These are phyloP conservation scores for Termitomyces sp. DNA, from an alignment of 768 basidiomycete genomes.

Conservation along the genomic window DNA sequence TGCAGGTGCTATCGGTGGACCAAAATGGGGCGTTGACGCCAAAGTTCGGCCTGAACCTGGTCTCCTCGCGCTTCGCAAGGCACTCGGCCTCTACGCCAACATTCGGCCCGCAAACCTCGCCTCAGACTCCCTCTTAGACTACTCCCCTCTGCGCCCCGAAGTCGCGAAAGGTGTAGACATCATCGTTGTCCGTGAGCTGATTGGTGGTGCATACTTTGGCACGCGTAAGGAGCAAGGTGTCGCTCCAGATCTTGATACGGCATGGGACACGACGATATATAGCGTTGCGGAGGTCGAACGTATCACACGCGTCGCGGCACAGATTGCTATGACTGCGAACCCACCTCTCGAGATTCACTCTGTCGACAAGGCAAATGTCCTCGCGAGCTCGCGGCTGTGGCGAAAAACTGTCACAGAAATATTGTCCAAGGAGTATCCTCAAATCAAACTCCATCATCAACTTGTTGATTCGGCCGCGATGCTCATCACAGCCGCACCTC, in stretches of 20 bases:
- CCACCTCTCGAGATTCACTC: slow-evolving; percentile 90
- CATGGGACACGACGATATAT: slow-evolving; percentile 94
- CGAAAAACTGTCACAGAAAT: slow-evolving; percentile 88
- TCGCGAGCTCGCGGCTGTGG: slow-evolving; percentile 94
- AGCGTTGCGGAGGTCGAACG: slow-evolving; percentile 87
- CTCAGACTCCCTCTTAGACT: slow-evolving; percentile 79
- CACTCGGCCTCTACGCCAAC: slow-evolving; percentile 94
- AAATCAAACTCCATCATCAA: slow-evolving; percentile 82
- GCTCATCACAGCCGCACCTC: slow-evolving; percentile 86
- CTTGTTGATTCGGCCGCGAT: slow-evolving; percentile 96
- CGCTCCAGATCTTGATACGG: slow-evolving; percentile 57
- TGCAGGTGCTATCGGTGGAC: slow-evolving; percentile 94
- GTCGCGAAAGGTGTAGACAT: slow-evolving; percentile 83
- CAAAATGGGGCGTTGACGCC: slow-evolving; percentile 92
- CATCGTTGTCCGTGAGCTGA: slow-evolving; percentile 94
- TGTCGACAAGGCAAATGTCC: slow-evolving; percentile 97
- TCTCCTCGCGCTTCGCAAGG: slow-evolving; percentile 83
- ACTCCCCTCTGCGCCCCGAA: slow-evolving; percentile 86
- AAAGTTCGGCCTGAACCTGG: slow-evolving; percentile 92
- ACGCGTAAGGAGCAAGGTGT: slow-evolving; percentile 81
- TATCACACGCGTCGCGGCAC: slow-evolving; percentile 93
- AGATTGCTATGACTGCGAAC: slow-evolving; percentile 76
- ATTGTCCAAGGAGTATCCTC: slow-evolving; percentile 80
- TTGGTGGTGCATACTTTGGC: slow-evolving; percentile 96
- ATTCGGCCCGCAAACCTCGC: slow-evolving; percentile 96